A percentile compares a stretch with the other conserved stretches of the same genome.
Evolutionary conservation across 202 grass and related monocot species (phyloP).

Genomic region (Miscanthus sacchariflorus): DNA sequence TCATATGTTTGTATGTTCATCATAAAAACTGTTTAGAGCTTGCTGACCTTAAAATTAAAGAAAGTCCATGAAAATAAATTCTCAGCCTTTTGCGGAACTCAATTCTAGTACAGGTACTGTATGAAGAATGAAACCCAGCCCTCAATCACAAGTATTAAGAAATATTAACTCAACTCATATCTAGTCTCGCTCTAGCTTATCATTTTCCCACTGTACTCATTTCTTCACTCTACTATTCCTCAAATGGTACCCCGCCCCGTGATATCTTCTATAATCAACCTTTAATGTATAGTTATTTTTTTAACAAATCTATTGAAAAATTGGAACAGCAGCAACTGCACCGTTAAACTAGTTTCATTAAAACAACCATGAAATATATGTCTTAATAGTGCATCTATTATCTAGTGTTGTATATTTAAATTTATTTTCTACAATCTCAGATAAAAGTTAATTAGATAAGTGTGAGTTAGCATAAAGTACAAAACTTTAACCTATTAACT

Average conservation of each 20-base stretch:
- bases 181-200: neutral
- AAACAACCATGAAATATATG: neutral
- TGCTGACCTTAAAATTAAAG: neutral
- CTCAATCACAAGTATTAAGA: neutral
- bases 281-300: neutral
- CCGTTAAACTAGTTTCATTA: neutral
- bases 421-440: neutral
- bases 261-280: neutral
- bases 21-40: neutral
- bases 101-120: neutral
- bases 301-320: neutral
- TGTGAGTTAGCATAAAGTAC: neutral
- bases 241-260: too few species aligned
- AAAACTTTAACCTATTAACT: neutral
- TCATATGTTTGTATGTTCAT: neutral
- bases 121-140: too few species aligned
- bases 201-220: neutral
- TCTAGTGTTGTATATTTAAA: neutral
- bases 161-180: neutral
- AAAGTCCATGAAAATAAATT: neutral
- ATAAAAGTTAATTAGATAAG: neutral
- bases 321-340: neutral
- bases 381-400: neutral
- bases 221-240: too few species aligned
- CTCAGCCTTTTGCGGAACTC: neutral